A percentile compares a stretch with the other conserved stretches of the same genome.
Evolutionary conservation across 2,329 filamentous ascomycete genomes (phyloP).

Genomic region (Fusarium humuli): DNA sequence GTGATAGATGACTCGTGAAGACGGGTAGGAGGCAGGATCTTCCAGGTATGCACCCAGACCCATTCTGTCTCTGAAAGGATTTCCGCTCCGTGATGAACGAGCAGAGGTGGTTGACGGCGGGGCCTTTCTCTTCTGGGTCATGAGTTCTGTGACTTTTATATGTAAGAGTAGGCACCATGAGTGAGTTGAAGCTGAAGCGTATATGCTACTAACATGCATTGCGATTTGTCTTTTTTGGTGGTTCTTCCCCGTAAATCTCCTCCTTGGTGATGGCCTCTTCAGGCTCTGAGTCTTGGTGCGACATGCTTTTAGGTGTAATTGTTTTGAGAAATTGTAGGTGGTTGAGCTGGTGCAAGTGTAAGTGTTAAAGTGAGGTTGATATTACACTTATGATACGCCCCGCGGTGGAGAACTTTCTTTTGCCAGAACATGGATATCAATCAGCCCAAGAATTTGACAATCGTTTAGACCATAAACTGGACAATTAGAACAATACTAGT

Average conservation of each 20-base stretch:
- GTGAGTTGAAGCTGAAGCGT: neutral
- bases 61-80: conserved; percentile 64
- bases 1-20: conserved; percentile 73
- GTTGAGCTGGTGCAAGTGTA: neutral
- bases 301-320: conserved; percentile 36
- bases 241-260: conserved; percentile 54
- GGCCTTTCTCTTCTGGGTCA: conserved; percentile 54
- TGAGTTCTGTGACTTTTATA: conserved; percentile 48
- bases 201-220: conserved; percentile 58
- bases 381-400: conserved; percentile 28
- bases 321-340: neutral
- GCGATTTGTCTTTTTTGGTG: conserved; percentile 40
- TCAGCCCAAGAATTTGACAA: neutral
- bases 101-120: conserved; percentile 27
- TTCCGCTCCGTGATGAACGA: conserved; percentile 37
- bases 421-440: neutral
- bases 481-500: neutral
- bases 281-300: conserved; percentile 43
- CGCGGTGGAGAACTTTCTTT: conserved; percentile 25
- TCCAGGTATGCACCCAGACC: conserved; percentile 75
- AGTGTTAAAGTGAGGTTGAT: conserved; percentile 5
- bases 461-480: neutral
- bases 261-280: conserved; percentile 58
- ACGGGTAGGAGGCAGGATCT: conserved; percentile 70
- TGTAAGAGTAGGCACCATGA: conserved; percentile 18